These are phyloP conservation scores for Madurella mycetomatis DNA, from an alignment of 2,329 filamentous ascomycete species.

Conservation along the genomic window DNA sequence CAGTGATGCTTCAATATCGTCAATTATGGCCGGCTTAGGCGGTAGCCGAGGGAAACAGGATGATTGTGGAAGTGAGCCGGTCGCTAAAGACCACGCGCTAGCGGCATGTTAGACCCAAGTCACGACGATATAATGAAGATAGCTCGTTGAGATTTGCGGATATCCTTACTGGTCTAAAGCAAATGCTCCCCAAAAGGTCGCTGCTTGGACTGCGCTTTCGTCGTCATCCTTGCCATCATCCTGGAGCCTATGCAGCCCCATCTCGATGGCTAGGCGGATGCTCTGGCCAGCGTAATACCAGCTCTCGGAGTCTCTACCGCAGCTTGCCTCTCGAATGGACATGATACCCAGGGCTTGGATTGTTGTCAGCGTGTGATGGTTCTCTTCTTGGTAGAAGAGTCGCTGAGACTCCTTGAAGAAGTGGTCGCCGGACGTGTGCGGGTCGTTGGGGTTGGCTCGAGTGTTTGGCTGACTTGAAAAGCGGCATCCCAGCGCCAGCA, in stretches of 20 bases:
- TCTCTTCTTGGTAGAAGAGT: slow-evolving; percentile 52
- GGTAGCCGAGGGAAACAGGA: slow-evolving; percentile 54
- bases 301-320: slow-evolving; percentile 66
- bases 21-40: slow-evolving; percentile 57
- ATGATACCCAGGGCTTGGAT: slow-evolving; percentile 73
- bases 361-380: slow-evolving; percentile 62
- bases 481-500: slow-evolving; percentile 62
- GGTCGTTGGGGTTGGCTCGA: slow-evolving; percentile 57
- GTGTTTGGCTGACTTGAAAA: slow-evolving; percentile 63
- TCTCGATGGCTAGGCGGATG: slow-evolving; percentile 66
- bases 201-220: slow-evolving; percentile 53
- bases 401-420: slow-evolving; percentile 68
- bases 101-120: slow-evolving; percentile 20
- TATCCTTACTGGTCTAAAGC: slow-evolving; percentile 57
- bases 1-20: slow-evolving; percentile 54
- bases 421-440: slow-evolving; percentile 64
- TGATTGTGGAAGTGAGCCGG: slow-evolving; percentile 57
- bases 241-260: slow-evolving; percentile 58
- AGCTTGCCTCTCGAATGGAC: slow-evolving; percentile 69
- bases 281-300: slow-evolving; percentile 71
- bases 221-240: slow-evolving; percentile 46
- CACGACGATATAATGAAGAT: background rate
- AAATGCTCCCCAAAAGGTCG: slow-evolving; percentile 60
- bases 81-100: slow-evolving; percentile 62
- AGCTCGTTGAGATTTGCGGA: background rate